Conservation (phyloP, 139 green algal genomes). For the Chlorella sp. region DNA sequence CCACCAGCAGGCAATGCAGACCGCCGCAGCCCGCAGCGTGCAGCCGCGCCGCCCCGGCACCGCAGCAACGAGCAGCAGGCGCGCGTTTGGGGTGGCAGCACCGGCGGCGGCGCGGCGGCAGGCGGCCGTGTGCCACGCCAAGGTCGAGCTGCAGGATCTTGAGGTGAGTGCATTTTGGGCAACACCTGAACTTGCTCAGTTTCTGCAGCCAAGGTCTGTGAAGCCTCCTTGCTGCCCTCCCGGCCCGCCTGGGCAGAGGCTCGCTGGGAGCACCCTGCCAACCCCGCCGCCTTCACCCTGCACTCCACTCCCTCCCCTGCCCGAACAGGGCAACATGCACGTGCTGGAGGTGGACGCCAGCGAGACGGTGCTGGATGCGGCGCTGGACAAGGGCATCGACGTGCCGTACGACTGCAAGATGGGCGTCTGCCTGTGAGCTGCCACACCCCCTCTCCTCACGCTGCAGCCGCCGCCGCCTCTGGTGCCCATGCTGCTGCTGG, state of each 20-base stretch:
- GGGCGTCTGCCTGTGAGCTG: slow-evolving; percentile 83
- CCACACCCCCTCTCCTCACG: slow-evolving; percentile 46
- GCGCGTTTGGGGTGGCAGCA: not conserved
- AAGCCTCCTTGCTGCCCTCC: too few relatives aligned
- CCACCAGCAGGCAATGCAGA: not conserved
- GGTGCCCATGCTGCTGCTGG: not conserved
- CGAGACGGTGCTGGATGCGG: slow-evolving; percentile 71
- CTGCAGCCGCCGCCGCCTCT: too few relatives aligned
- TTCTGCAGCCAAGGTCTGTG: too few relatives aligned
- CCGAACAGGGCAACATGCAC: slow-evolving; percentile 36
- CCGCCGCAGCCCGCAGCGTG: not conserved
- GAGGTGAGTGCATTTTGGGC: not conserved
- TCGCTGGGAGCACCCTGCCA: too few relatives aligned
- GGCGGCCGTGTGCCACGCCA: not conserved
- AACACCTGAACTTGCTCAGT: too few relatives aligned
- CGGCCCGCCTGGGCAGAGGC: too few relatives aligned
- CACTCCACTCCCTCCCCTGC: too few relatives aligned
- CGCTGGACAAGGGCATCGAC: slow-evolving; percentile 78
- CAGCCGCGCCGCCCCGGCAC: not conserved
- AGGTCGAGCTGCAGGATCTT: slow-evolving; percentile 18
- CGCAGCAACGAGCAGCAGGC: not conserved
- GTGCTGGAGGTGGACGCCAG: slow-evolving; percentile 72
- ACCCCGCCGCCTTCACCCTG: too few relatives aligned
- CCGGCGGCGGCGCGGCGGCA: not conserved
- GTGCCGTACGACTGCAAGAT: slow-evolving; percentile 90